Conservation (phyloP, 177 flowering plant genomes). For the Vitis hybrid region DNA sequence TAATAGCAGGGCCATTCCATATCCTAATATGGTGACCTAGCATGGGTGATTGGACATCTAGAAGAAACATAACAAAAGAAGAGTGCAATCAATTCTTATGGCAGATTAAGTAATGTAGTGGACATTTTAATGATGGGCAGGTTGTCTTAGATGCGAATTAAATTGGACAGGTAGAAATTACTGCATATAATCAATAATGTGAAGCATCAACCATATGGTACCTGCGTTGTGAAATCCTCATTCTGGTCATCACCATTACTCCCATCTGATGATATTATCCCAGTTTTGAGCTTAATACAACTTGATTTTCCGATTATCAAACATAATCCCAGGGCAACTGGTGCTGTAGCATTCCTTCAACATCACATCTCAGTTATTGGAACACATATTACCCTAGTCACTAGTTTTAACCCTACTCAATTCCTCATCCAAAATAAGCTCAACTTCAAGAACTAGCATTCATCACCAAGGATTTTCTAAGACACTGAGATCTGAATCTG, state of each 20-base stretch:
- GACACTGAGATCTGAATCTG: conserved; percentile 42
- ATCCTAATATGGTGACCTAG: background rate
- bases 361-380: background rate
- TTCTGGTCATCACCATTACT: background rate
- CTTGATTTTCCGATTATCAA: background rate
- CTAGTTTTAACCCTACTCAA: background rate
- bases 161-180: background rate
- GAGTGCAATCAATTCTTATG: background rate
- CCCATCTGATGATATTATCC: background rate
- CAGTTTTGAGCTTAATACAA: background rate
- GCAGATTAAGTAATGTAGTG: background rate
- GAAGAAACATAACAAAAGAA: background rate
- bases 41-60: background rate
- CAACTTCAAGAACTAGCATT: background rate
- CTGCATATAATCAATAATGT: background rate
- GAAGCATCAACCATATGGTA: background rate
- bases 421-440: background rate
- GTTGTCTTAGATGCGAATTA: no score
- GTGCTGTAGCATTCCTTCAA: background rate
- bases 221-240: background rate
- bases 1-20: background rate
- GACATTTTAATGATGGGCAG: background rate
- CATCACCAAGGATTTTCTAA: conserved; percentile 4
- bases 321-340: background rate
- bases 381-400: no score